phyloP scores from a whole-genome alignment of 495 filamentous ascomycete genomes.

The Aspergillus heteromorphus region DNA sequence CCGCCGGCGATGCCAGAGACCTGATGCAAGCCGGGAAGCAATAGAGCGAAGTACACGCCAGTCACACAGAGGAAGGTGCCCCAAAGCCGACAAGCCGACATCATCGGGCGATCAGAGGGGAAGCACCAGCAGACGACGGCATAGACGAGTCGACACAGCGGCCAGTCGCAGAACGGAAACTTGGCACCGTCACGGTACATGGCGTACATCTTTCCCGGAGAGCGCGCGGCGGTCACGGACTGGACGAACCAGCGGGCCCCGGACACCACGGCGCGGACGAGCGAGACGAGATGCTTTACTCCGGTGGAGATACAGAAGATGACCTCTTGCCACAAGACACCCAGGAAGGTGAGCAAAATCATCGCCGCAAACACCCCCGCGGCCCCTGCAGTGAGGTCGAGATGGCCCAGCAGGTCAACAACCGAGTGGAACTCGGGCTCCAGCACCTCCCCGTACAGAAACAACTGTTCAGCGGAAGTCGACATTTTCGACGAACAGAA shows the following conservation, averaged over 20 bases:
- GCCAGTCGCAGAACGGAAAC: neutral
- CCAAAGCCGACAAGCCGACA: neutral
- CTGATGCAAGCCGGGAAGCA: neutral
- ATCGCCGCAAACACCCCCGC: conserved; percentile 2
- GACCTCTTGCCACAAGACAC: neutral
- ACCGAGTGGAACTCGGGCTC: neutral
- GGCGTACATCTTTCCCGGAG: neutral
- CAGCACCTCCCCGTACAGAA: conserved; percentile 10
- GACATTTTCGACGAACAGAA: conserved; percentile 8
- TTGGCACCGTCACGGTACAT: neutral
- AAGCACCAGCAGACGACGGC: conserved; percentile 4
- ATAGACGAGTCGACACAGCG: neutral
- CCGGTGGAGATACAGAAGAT: neutral
- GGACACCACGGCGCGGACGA: too few relatives aligned
- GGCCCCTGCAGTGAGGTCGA: conserved; percentile 7
- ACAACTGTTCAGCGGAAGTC: conserved; percentile 8
- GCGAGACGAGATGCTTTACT: neutral
- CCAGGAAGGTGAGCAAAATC: neutral
- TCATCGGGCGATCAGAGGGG: conserved; percentile 2
- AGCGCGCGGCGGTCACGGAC: neutral
- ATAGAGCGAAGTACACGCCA: neutral
- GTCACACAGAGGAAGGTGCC: neutral
- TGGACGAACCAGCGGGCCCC: too few relatives aligned
- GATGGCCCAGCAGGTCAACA: conserved; percentile 1
- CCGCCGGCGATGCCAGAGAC: neutral